Evolutionary conservation across 2,329 filamentous ascomycete species (phyloP).

Genomic region (Xylariaceae sp.): DNA sequence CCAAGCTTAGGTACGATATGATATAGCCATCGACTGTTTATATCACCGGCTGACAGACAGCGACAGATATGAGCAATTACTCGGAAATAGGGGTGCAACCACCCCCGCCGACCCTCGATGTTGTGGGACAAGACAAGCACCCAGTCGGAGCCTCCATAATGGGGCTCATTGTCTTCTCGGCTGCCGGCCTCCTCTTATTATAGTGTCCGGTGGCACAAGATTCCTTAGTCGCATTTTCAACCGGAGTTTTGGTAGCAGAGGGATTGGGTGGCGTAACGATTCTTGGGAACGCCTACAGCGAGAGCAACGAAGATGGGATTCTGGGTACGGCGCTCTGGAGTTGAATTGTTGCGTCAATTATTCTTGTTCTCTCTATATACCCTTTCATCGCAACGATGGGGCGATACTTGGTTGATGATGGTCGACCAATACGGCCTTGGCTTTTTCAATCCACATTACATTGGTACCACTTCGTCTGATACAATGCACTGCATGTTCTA

Average conservation of each 20-base stretch:
- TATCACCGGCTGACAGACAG: slow-evolving; percentile 12
- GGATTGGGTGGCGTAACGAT: no score
- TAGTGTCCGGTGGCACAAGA: slow-evolving; percentile 5
- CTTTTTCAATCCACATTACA: slow-evolving; percentile 2
- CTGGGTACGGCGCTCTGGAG: slow-evolving; percentile 11
- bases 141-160: slow-evolving; percentile 28
- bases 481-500: background rate
- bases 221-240: slow-evolving; percentile 18
- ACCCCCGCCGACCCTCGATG: slow-evolving; percentile 16
- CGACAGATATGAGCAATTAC: slow-evolving; percentile 18
- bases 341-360: no score
- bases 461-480: slow-evolving; percentile 7
- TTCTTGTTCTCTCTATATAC: slow-evolving; percentile 16
- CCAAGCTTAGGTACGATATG: slow-evolving; percentile 17
- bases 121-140: slow-evolving; percentile 23
- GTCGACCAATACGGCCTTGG: slow-evolving; percentile 7
- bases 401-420: slow-evolving; percentile 9
- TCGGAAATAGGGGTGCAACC: slow-evolving; percentile 19
- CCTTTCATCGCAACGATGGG: slow-evolving; percentile 9
- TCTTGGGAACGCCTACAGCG: background rate
- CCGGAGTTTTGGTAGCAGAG: no score
- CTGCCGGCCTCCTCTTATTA: slow-evolving; percentile 27
- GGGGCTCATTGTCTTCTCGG: slow-evolving; percentile 30
- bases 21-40: background rate
- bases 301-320: background rate